Base-by-base conservation (phyloP, 768 basidiomycete species). In the Suillus decipiens region DNA sequence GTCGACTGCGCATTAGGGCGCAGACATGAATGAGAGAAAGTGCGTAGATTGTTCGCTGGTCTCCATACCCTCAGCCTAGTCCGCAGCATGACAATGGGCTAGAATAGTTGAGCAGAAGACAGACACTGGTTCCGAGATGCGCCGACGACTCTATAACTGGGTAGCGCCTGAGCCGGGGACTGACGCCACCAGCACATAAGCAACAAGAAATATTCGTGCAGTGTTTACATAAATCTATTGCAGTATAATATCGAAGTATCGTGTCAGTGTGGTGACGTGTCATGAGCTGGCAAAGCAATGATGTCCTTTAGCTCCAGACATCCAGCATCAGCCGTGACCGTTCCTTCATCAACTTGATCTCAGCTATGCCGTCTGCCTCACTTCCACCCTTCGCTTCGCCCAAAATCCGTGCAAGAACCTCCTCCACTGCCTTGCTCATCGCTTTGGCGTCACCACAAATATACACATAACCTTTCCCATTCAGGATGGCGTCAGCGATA, bases 371-470 rank as follows among this genome's bases (percentile, higher is more conserved):
- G 76, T 97, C 95, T 5, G 92, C 89, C 69, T 91, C 90, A 22
- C 83, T 87, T 24, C 96, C 97, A 43, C 94, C 95, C 82, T 97
- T 98, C 6, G 94, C 95, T 75, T 96, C 92, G 12, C 91, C 97
- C 22, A 99, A 83, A 66, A 95, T 89, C 66, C 80, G 82, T 62
- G 89, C 89, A 47, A 99, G 80, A 51, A 88, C 84, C 68, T 96
- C 94, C 77, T 99, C 97, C 24, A 99, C 97, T 48, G 90, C 86
- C 76, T 94, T 95, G 76, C 89, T 89, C 97, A 99, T 99, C 76
- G 84, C 86, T 84, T 93, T 96, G 61, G 95, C 96, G 70, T 98
- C 96, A 71, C 96, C 96, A 69, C 96, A 98, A 66, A 98, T 93
- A 77, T 98, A 98, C 2, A 97, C 84, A 75, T 96, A 96, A n/a